A percentile compares a stretch with the other conserved stretches of the same genome.
These are phyloP conservation scores for Penicillium salamii DNA, from an alignment of 495 filamentous ascomycete species.

Conservation along the genomic window DNA sequence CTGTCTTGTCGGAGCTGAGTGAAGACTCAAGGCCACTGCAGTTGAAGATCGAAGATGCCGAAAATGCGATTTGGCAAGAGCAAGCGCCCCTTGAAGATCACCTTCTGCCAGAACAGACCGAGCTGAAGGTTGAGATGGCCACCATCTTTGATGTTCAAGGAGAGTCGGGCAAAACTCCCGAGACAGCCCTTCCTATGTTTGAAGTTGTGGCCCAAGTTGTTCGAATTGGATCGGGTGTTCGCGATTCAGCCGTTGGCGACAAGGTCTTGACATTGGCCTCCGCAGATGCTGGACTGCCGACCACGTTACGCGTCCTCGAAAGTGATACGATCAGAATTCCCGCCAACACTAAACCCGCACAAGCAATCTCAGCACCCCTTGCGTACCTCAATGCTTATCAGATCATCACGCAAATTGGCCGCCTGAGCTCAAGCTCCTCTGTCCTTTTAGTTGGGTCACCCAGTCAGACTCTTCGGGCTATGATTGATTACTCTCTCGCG, in stretches of 20 bases:
- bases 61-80: conserved; percentile 16
- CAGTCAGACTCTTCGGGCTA: conserved; percentile 17
- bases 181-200: conserved; percentile 13
- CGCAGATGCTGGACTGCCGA: conserved; percentile 7
- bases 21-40: conserved; percentile 11
- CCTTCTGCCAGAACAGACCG: conserved; percentile 11
- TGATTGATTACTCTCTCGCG: conserved; percentile 17
- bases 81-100: not conserved
- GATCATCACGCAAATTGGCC: conserved; percentile 12
- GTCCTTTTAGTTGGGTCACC: conserved; percentile 16
- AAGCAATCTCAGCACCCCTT: conserved; percentile 16
- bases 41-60: conserved; percentile 10
- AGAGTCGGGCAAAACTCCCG: conserved; percentile 7
- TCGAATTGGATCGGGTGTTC: conserved; percentile 14
- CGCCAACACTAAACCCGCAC: conserved; percentile 3
- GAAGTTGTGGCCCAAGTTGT: conserved; percentile 16
- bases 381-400: conserved; percentile 18
- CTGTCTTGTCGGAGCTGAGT: conserved; percentile 6
- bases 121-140: conserved; percentile 18
- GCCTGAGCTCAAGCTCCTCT: conserved; percentile 10
- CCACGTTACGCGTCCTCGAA: conserved; percentile 11
- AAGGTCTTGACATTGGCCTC: conserved; percentile 14
- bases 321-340: conserved; percentile 15
- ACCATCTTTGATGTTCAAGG: conserved; percentile 12
- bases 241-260: conserved; percentile 15